Evolutionary conservation across 345 rosid genomes (phyloP).

Genomic region (Salix caprea): DNA sequence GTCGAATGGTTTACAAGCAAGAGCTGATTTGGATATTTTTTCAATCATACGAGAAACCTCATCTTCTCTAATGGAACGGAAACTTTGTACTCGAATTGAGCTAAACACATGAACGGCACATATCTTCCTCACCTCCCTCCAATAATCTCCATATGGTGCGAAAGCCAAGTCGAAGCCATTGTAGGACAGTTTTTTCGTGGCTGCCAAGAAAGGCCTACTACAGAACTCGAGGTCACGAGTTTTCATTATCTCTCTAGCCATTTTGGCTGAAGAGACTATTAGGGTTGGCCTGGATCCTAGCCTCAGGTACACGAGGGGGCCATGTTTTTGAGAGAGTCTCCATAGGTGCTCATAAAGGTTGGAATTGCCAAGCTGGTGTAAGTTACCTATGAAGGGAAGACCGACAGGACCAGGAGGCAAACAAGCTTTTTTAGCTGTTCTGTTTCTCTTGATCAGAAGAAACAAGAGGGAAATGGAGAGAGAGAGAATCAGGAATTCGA

Average conservation of each 20-base stretch:
- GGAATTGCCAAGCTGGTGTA: slow-evolving; percentile 36
- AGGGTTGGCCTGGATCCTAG: slow-evolving; percentile 35
- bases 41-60: slow-evolving; percentile 36
- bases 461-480: slow-evolving; percentile 16
- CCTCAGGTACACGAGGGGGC: slow-evolving; percentile 43
- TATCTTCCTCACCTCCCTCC: slow-evolving; percentile 32
- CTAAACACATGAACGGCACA: slow-evolving; percentile 33
- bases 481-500: background rate
- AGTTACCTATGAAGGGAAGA: slow-evolving; percentile 48
- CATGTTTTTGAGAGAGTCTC: slow-evolving; percentile 46
- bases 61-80: slow-evolving; percentile 35
- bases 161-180: slow-evolving; percentile 43
- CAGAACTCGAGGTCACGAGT: slow-evolving; percentile 42
- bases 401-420: slow-evolving; percentile 49
- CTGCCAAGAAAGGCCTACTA: slow-evolving; percentile 37
- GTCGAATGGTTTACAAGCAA: too few species aligned
- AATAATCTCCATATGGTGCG: slow-evolving; percentile 36
- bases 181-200: slow-evolving; percentile 39
- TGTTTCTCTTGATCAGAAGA: slow-evolving; percentile 14
- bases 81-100: slow-evolving; percentile 22
- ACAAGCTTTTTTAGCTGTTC: background rate
- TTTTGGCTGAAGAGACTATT: slow-evolving; percentile 41
- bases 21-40: slow-evolving; percentile 12
- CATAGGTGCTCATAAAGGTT: slow-evolving; percentile 30
- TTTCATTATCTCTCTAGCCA: slow-evolving; percentile 39